Evolutionary conservation across 345 rosid species (phyloP).

Genomic region (Syzygium aqueum): DNA sequence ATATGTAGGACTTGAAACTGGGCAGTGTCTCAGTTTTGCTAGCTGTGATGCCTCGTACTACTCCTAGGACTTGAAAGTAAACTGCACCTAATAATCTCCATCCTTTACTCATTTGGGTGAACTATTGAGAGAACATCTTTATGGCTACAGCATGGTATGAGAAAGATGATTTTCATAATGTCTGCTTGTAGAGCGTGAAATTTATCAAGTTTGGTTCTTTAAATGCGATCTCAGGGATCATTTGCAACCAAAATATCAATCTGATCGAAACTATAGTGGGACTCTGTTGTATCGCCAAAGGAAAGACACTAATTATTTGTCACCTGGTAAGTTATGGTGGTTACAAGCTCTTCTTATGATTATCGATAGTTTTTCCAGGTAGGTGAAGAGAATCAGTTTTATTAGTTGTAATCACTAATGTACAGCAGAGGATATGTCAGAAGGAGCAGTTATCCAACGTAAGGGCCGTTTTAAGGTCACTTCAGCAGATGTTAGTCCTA

Average conservation of each 20-base stretch:
- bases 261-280: slow-evolving; percentile 23
- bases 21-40: neutral
- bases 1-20: neutral
- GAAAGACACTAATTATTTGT: slow-evolving; percentile 50
- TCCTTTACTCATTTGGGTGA: neutral
- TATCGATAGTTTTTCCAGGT: neutral
- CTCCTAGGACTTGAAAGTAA: neutral
- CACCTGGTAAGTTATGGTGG: slow-evolving; percentile 30
- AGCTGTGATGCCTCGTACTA: neutral
- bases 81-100: neutral
- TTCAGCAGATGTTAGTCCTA: slow-evolving; percentile 71
- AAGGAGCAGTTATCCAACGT: slow-evolving; percentile 67
- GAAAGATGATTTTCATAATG: neutral
- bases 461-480: slow-evolving; percentile 93
- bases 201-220: neutral
- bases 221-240: slow-evolving; percentile 38
- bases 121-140: neutral
- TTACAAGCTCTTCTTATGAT: neutral
- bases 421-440: slow-evolving; percentile 61
- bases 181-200: neutral
- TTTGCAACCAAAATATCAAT: slow-evolving; percentile 44
- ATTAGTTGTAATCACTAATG: neutral
- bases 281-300: slow-evolving; percentile 30
- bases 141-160: neutral
- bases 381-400: neutral